phyloP scores from a whole-genome alignment of 2,329 filamentous ascomycete genomes.

The Eutypa lata region DNA sequence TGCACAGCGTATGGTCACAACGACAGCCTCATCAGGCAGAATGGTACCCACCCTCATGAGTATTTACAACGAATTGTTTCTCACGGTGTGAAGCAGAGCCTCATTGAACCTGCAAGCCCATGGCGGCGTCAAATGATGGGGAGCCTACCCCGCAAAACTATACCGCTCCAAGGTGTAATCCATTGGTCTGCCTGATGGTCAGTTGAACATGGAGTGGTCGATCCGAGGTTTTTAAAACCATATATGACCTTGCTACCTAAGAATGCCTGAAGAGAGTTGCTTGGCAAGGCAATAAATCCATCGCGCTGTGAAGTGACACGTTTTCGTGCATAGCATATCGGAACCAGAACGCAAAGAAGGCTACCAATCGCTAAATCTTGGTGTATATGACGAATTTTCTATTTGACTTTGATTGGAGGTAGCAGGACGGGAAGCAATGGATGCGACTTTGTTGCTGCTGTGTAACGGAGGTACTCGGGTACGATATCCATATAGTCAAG shows the following conservation, averaged over 20 bases:
- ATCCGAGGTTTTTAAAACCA: too few species aligned
- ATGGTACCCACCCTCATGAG: background rate
- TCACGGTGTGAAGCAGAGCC: background rate
- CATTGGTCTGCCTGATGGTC: background rate
- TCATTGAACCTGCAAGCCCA: background rate
- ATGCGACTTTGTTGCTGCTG: too few species aligned
- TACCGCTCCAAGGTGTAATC: background rate
- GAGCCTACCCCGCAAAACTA: background rate
- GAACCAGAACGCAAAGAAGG: background rate
- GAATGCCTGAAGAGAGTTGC: too few species aligned
- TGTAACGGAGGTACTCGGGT: background rate
- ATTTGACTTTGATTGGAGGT: too few species aligned
- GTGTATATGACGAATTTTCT: too few species aligned
- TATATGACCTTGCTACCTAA: too few species aligned
- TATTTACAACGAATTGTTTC: background rate
- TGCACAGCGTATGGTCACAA: background rate
- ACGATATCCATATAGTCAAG: background rate
- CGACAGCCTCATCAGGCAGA: background rate
- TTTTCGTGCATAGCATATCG: background rate
- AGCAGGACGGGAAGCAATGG: too few species aligned
- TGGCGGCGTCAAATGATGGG: background rate
- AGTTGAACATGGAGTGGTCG: background rate
- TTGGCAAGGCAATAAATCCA: background rate
- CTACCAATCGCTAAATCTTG: background rate
- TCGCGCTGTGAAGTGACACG: background rate